Percentiles rank a stretch among this genome's conserved stretches.
Conservation (phyloP, 345 rosid genomes). For the Euphorbia pulcherrima region DNA sequence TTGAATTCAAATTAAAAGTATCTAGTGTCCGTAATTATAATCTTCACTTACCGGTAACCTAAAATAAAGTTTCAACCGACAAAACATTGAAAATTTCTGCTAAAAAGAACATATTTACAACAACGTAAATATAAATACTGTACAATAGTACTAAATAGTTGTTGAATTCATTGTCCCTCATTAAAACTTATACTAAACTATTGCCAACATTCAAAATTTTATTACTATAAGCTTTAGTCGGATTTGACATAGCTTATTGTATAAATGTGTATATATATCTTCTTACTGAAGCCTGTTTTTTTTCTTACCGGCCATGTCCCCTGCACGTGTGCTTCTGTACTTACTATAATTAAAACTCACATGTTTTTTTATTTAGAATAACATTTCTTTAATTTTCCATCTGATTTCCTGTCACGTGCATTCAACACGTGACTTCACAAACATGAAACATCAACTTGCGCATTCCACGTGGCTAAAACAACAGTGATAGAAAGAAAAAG, state of each 20-base stretch:
- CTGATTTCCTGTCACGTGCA: conserved; percentile 13
- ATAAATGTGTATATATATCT: neutral
- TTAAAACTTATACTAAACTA: neutral
- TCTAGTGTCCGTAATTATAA: too few relatives aligned
- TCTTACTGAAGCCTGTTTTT: neutral
- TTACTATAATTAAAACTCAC: neutral
- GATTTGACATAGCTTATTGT: neutral
- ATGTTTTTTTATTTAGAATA: neutral
- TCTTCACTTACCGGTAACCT: too few relatives aligned
- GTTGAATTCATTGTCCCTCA: neutral
- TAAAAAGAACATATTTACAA: too few relatives aligned
- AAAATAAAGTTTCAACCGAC: too few relatives aligned
- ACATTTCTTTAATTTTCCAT: neutral
- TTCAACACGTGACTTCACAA: conserved; percentile 13
- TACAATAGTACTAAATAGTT: neutral
- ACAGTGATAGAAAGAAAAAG: too few relatives aligned
- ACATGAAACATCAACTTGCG: neutral
- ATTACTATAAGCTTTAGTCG: neutral
- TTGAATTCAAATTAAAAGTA: too few relatives aligned
- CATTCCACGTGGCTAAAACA: conserved; percentile 34
- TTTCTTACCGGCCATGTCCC: neutral
- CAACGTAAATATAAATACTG: too few relatives aligned
- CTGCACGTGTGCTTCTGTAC: conserved; percentile 13
- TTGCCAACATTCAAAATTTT: neutral
- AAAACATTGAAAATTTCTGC: too few relatives aligned